Evolutionary conservation across 352 stramenopile genomes (phyloP).

Genomic region (Pythium sp.): DNA sequence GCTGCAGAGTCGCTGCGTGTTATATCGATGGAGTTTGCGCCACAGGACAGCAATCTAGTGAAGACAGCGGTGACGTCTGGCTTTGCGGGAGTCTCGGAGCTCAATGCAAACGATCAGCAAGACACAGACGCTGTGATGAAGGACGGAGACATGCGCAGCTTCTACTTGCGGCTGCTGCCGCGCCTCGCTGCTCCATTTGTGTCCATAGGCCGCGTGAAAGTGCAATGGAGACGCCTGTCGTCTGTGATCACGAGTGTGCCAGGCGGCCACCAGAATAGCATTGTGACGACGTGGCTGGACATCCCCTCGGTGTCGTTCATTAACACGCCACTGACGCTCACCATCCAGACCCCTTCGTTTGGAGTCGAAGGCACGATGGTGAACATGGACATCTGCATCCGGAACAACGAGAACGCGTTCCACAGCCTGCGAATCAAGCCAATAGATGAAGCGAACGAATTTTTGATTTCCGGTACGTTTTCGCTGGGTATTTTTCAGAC

Average conservation of each 20-base stretch:
- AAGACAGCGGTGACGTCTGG: conserved; percentile 36
- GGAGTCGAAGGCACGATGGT: conserved; percentile 64
- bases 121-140: conserved; percentile 36
- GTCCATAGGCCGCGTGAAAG: conserved; percentile 49
- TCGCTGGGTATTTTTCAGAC: neutral
- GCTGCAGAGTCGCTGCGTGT: conserved; percentile 50
- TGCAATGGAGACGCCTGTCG: conserved; percentile 62
- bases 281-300: conserved; percentile 66
- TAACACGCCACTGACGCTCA: conserved; percentile 58
- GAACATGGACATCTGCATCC: conserved; percentile 50
- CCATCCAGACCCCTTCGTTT: conserved; percentile 64
- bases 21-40: conserved; percentile 55
- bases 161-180: conserved; percentile 59
- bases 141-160: conserved; percentile 56
- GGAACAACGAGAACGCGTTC: conserved; percentile 73
- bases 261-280: conserved; percentile 32
- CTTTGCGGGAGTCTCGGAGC: conserved; percentile 26
- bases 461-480: conserved; percentile 63
- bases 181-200: conserved; percentile 39
- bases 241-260: conserved; percentile 38
- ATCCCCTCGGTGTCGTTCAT: conserved; percentile 71
- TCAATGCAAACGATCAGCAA: conserved; percentile 2
- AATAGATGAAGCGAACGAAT: conserved; percentile 64
- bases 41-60: conserved; percentile 31
- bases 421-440: conserved; percentile 72